These are phyloP conservation scores for Metschnikowia lunata DNA, from an alignment of 805 yeast genomes.

Conservation along the genomic window DNA sequence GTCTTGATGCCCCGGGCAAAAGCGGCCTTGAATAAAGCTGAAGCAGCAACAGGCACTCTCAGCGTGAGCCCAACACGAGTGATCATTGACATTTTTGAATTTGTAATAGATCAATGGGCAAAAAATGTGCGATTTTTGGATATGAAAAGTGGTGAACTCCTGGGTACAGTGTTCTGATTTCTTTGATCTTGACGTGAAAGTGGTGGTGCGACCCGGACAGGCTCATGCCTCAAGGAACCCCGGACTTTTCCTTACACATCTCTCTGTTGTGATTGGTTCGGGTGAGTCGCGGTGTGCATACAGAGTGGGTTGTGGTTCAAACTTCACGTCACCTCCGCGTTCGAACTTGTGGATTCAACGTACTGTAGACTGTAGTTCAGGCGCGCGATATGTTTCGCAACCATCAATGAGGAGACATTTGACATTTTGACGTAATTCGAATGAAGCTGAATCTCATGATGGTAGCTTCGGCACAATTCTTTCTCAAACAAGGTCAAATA, in stretches of 20 bases:
- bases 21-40: constrained; percentile 21
- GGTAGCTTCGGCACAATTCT: not conserved
- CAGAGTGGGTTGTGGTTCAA: too few species aligned
- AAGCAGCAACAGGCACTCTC: constrained; percentile 16
- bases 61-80: constrained; percentile 28
- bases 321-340: too few species aligned
- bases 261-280: constrained; percentile 14
- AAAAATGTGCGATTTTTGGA: not conserved
- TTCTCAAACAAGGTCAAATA: not conserved
- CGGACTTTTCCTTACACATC: constrained; percentile 19
- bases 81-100: constrained; percentile 19
- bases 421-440: too few species aligned
- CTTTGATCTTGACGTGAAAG: too few species aligned
- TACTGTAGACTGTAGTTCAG: too few species aligned
- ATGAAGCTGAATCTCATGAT: too few species aligned
- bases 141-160: not conserved
- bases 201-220: too few species aligned
- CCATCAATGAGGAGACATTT: too few species aligned
- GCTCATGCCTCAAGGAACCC: constrained; percentile 5
- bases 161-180: too few species aligned
- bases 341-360: too few species aligned
- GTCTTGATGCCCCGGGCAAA: constrained; percentile 36
- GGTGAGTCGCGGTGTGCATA: too few species aligned
- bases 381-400: too few species aligned
- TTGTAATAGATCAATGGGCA: not conserved